Percentiles rank a stretch among this genome's conserved stretches.
phyloP scores from a whole-genome alignment of 768 basidiomycete genomes.

The Lanmaoa pseudosensibilis region DNA sequence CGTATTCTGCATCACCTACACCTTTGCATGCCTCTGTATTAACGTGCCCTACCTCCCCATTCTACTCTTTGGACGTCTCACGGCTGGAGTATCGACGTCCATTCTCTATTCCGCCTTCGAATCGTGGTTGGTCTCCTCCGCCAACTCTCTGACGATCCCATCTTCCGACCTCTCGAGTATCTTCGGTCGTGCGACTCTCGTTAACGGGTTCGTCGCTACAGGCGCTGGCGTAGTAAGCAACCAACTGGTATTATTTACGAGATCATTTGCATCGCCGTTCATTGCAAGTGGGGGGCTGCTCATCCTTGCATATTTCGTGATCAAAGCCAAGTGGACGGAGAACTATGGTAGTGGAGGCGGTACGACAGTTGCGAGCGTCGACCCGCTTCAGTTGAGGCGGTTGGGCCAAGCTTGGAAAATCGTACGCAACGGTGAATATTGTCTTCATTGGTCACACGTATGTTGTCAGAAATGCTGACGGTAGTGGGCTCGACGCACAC shows the following conservation, averaged over 20 bases:
- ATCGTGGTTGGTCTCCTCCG: constrained; percentile 71
- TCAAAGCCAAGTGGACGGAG: constrained; percentile 61
- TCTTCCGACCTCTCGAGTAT: constrained; percentile 63
- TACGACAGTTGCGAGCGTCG: constrained; percentile 23
- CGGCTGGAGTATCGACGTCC: constrained; percentile 72
- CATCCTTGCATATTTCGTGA: constrained; percentile 53
- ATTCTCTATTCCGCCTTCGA: constrained; percentile 78
- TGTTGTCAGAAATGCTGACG: neutral
- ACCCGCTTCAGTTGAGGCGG: constrained; percentile 52
- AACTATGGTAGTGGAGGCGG: constrained; percentile 59
- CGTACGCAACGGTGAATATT: constrained; percentile 47
- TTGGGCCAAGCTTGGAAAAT: constrained; percentile 57
- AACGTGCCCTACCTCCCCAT: constrained; percentile 56
- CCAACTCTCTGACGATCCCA: constrained; percentile 50
- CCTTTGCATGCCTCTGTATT: constrained; percentile 58
- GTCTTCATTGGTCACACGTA: neutral
- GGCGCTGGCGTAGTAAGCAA: constrained; percentile 67
- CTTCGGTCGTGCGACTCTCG: constrained; percentile 69
- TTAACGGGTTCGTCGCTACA: constrained; percentile 73
- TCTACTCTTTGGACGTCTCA: constrained; percentile 60
- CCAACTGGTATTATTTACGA: constrained; percentile 52
- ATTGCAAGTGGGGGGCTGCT: constrained; percentile 60
- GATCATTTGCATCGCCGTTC: constrained; percentile 63
- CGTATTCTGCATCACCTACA: constrained; percentile 70
- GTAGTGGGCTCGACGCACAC: neutral